Base-by-base conservation (phyloP, 345 rosid genomes). In the Jatropha curcas region DNA sequence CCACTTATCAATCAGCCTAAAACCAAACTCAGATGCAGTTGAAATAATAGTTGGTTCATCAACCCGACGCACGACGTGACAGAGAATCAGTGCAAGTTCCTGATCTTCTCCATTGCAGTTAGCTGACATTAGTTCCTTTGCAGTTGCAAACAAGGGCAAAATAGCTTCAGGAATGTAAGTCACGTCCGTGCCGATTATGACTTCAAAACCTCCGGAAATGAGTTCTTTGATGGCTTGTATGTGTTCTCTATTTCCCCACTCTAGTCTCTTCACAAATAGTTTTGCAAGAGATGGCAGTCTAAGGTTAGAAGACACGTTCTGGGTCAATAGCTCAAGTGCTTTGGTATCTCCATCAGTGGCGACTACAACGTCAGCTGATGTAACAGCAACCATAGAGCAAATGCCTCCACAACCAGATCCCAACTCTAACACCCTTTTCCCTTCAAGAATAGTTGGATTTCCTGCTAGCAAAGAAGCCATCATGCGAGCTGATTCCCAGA, bases 401-500 rank as follows among this genome's bases (percentile, higher is more conserved):
- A 94, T 87, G 30, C 98, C 96, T 5, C 83, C 88, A 66, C 95
- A 88, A 45, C 97, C 97, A 52, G 92, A 88, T 5, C 97, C 97
- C 73, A 92, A 71, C 80, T 94, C 98, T 63, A 90, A 77, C 51
- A 94, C 89, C 67, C 82, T 77, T 79, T 86, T 90, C 27, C 90
- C 89, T 2, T 86, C 80, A 27, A 94, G 91, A 52, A 94, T 90
- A 73, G 68, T 73, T 31, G 88, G 95, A 79, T 90, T 94, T 82
- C 84, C 82, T 30, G 84, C 95, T 13, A 94, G 87, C 76, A 94
- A 77, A 63, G 82, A 83, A 74, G 95, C 88, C 95, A 90, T 89
- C 78, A 90, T 74, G 65, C 80, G 84, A 84, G 98, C 98, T 35
- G 98, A 92, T 82, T 92, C 98, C 98, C 98, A 92, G 7, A 94